Evolutionary conservation across 2,329 filamentous ascomycete species (phyloP), one percentile per base, ranked within the genome.

Genomic region (Calonectria honghensis): DNA sequence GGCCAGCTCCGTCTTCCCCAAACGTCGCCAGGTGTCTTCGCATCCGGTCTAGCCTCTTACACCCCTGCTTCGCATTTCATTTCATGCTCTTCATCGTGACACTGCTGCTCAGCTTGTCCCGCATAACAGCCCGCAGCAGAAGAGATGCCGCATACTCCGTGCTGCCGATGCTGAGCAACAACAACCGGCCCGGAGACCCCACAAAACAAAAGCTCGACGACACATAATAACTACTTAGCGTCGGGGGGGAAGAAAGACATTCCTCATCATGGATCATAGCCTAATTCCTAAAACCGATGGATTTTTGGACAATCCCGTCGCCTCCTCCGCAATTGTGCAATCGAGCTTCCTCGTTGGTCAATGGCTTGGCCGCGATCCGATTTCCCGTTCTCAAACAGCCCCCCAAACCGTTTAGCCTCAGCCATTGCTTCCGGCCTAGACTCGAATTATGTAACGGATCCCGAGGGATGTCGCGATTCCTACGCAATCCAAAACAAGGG

Each of bases 371-470:
- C 48, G 48, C 37, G 18, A 20, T 63, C 45, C n/a, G 29, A 32
- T 31, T 31, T 63, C 68, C 54, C 68, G 54, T 51, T 27, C 57
- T 63, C 57, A 63, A 63, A 41, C 24, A 61, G 24, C 20, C 45
- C 45, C 57, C 57, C 24, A 18, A 45, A 41, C 24, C 27, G 35
- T 65, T 65, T 66, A 63, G 63, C 50, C 59, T 70, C 67, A 51
- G 81, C 66, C 24, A 61, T 80, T 81, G 78, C 72, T 76, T 75
- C 35, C 35, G 57, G 37, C 27, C 57, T 41, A 63, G 57, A 41
- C 57, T 63, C 57, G 35, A 63, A 63, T 63, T 63, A 63, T 63
- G 24, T 63, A 63, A 63, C 57, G 37, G 24, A 63, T 63, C 24
- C 14, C 16, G 24, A 48, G 4, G n/a, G 24, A 24, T 41, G 57